Conservation (phyloP, 148 eudicot genomes). For the Rhododendron vialii region DNA sequence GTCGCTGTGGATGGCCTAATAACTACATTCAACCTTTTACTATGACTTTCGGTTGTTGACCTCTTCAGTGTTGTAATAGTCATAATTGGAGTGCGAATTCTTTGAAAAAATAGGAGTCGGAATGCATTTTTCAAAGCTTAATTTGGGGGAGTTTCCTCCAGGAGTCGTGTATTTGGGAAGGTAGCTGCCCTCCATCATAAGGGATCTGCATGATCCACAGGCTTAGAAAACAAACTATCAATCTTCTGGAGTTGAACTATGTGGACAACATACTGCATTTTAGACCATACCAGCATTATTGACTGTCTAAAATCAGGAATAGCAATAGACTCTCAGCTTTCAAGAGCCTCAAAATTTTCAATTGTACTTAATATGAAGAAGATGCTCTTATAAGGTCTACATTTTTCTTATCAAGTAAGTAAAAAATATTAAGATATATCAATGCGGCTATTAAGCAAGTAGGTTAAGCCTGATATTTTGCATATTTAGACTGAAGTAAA, state of each 20-base stretch:
- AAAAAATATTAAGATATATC: background rate
- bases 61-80: too few species aligned
- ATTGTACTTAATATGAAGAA: background rate
- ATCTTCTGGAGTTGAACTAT: background rate
- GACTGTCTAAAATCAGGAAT: background rate
- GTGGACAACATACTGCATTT: background rate
- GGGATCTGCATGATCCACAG: background rate
- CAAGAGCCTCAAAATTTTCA: background rate
- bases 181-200: background rate
- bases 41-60: too few species aligned
- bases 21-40: too few species aligned
- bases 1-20: too few species aligned
- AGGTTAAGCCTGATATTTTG: background rate
- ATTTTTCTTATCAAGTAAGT: background rate
- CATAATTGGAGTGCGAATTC: too few species aligned
- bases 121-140: too few species aligned
- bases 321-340: background rate
- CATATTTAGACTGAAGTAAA: background rate
- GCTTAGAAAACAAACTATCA: background rate
- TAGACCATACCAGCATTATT: background rate
- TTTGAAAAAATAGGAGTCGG: too few species aligned
- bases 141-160: background rate
- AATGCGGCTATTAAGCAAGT: background rate
- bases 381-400: background rate
- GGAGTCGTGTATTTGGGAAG: background rate